Base-by-base conservation (phyloP, 73 alveolate species). In the Paramecium sonneborni region DNA sequence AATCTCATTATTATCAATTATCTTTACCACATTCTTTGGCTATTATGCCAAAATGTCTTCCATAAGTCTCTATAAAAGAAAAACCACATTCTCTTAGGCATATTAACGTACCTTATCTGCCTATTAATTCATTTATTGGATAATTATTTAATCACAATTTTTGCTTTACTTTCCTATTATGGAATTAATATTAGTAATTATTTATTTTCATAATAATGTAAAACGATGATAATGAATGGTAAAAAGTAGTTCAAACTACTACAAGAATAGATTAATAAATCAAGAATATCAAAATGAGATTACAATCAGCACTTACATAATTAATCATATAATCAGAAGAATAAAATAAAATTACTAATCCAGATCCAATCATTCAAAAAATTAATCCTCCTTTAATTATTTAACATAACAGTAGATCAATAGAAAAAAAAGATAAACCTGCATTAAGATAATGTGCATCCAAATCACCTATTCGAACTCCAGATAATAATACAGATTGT, bases 211-310 rank as follows among this genome's bases (percentile, higher is more conserved):
- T 52, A 52, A 41, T 43, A 14, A 79, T 79, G 90, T 24, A 28
- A 30, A 72, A 14, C 10, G 90, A 79, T n/a, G 90, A 79, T 79
- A 30, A 79, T 23, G 90, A 79, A 8, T 79, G 90, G 90, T 12
- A 79, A 12, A 24, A 14, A 44, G 76, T 79, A 1, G 90, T 79
- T 5, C 14, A 39, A 15, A 79, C 76, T 18, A 79, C 90, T 2
- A 79, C 90, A 38, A 79, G 52, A 46, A 79, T 79, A 0, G 55
- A 39, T 79, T 21, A 46, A 24, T 24, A 39, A 23, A 43, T 79
- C 5, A 79, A 79, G 74, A 79, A 79, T 79, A 39, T 79, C 12
- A 79, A 79, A 23, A 23, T 79, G 74, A 79, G 90, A 79, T 44
- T 79, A 9, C 18, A 79, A 79, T 79, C 90, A 3, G 90, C 74